Percentiles rank a stretch among this genome's conserved stretches.
These are phyloP conservation scores for Lyophyllum atratum DNA, from an alignment of 768 basidiomycete species.

Conservation along the genomic window DNA sequence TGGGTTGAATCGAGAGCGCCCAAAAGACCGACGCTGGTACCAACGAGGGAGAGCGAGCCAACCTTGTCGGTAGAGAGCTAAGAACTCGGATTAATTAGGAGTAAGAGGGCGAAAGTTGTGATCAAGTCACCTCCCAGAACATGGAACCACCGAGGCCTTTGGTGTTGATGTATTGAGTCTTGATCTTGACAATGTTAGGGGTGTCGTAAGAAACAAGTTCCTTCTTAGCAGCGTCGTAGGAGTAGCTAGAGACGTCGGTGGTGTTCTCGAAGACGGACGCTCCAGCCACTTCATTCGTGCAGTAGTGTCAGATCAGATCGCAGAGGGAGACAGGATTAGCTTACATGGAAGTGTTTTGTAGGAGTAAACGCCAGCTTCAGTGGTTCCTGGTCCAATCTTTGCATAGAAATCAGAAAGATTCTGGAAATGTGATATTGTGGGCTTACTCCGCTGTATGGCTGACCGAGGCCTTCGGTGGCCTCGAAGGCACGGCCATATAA, in stretches of 20 bases:
- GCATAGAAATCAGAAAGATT: not conserved
- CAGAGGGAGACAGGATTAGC: conserved; percentile 2
- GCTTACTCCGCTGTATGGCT: conserved; percentile 65
- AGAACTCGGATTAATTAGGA: not conserved
- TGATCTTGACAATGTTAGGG: conserved; percentile 63
- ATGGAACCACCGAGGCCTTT: conserved; percentile 68
- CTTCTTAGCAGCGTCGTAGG: conserved; percentile 65
- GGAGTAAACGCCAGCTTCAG: conserved; percentile 74
- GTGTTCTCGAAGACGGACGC: conserved; percentile 67
- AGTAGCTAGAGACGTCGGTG: conserved; percentile 73
- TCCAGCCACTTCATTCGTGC: conserved; percentile 40
- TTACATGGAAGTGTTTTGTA: conserved; percentile 69
- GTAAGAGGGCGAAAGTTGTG: not conserved
- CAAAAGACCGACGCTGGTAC: conserved; percentile 44
- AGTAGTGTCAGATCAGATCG: not conserved
- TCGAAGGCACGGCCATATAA: conserved; percentile 82
- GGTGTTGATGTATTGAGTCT: conserved; percentile 65
- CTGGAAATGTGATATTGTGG: not conserved
- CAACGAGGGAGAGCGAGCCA: conserved; percentile 60
- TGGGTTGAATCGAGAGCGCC: conserved; percentile 60
- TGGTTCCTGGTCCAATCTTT: conserved; percentile 72
- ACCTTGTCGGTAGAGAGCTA: conserved; percentile 63
- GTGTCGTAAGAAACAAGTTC: conserved; percentile 81
- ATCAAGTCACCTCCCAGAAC: conserved; percentile 64
- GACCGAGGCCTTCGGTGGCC: conserved; percentile 65